phyloP scores from a whole-genome alignment of 2,329 filamentous ascomycete species.

The Zymoseptoria ardabiliae region DNA sequence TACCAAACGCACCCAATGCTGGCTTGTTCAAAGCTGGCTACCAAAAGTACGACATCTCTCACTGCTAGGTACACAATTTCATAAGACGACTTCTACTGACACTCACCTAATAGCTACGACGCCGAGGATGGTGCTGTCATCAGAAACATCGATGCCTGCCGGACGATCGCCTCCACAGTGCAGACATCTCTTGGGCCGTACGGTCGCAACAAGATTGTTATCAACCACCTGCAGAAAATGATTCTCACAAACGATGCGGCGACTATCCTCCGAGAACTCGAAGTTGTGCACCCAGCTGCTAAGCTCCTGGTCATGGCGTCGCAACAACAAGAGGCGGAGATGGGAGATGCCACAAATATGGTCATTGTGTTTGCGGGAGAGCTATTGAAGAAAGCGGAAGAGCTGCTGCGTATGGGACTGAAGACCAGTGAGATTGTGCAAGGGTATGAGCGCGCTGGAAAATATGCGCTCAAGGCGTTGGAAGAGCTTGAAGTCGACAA shows the following conservation, averaged over 20 bases:
- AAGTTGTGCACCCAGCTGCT: constrained; percentile 95
- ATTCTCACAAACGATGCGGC: constrained; percentile 96
- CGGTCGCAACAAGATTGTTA: constrained; percentile 98
- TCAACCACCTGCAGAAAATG: constrained; percentile 99
- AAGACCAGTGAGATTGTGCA: constrained; percentile 97
- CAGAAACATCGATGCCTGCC: constrained; percentile 97
- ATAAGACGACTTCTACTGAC: constrained; percentile 22
- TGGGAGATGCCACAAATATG: constrained; percentile 96
- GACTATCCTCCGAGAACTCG: constrained; percentile 92
- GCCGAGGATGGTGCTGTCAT: constrained; percentile 97
- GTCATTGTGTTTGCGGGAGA: constrained; percentile 95
- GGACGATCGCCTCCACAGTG: constrained; percentile 89
- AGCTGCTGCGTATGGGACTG: constrained; percentile 89
- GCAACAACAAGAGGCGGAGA: constrained; percentile 97
- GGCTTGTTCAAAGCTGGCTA: constrained; percentile 95
- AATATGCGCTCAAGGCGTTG: constrained; percentile 74
- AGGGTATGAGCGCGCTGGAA: constrained; percentile 91
- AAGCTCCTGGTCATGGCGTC: constrained; percentile 98
- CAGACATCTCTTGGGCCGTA: constrained; percentile 96
- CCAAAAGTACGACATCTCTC: constrained; percentile 63
- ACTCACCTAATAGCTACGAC: constrained; percentile 65
- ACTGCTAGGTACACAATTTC: constrained; percentile 7
- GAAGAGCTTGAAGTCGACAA: constrained; percentile 82
- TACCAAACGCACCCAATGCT: constrained; percentile 87
- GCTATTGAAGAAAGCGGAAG: constrained; percentile 92